phyloP scores from a whole-genome alignment of 2,329 filamentous ascomycete genomes.

The Corniculantispora saksenae region DNA sequence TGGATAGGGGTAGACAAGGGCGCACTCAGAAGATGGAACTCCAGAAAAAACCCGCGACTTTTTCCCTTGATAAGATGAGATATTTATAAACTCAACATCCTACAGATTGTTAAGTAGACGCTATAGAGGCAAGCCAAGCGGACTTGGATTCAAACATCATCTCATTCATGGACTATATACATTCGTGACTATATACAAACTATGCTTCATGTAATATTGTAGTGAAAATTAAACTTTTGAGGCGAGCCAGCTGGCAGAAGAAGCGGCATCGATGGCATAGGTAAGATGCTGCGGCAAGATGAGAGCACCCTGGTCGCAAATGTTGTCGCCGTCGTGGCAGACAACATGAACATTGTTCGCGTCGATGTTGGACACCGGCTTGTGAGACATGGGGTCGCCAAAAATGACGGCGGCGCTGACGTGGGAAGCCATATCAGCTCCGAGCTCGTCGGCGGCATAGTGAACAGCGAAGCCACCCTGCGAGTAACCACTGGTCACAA shows the following conservation, averaged over 20 bases:
- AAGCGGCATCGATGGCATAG: slow-evolving; percentile 28
- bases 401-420: slow-evolving; percentile 35
- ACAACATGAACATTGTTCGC: slow-evolving; percentile 25
- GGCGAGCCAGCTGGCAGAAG: slow-evolving; percentile 27
- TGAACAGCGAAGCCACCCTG: slow-evolving; percentile 32
- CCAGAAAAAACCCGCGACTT: too few species aligned
- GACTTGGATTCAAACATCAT: neutral
- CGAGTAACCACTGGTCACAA: slow-evolving; percentile 30
- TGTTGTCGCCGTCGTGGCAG: slow-evolving; percentile 32
- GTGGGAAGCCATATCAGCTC: slow-evolving; percentile 25
- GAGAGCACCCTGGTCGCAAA: slow-evolving; percentile 32
- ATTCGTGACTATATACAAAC: neutral
- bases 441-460: slow-evolving; percentile 28
- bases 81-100: too few species aligned
- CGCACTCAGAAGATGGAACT: too few species aligned
- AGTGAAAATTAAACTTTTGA: slow-evolving; percentile 17
- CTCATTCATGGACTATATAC: neutral
- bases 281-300: slow-evolving; percentile 30
- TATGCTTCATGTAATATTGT: neutral
- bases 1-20: too few species aligned
- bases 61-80: too few species aligned
- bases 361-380: slow-evolving; percentile 27
- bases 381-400: slow-evolving; percentile 30
- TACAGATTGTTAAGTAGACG: too few species aligned
- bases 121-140: too few species aligned